Evolutionary conservation across 1,284 basidiomycete species (phyloP), one percentile per base, ranked within the genome.

Genomic region (Trichosporon asahii): DNA sequence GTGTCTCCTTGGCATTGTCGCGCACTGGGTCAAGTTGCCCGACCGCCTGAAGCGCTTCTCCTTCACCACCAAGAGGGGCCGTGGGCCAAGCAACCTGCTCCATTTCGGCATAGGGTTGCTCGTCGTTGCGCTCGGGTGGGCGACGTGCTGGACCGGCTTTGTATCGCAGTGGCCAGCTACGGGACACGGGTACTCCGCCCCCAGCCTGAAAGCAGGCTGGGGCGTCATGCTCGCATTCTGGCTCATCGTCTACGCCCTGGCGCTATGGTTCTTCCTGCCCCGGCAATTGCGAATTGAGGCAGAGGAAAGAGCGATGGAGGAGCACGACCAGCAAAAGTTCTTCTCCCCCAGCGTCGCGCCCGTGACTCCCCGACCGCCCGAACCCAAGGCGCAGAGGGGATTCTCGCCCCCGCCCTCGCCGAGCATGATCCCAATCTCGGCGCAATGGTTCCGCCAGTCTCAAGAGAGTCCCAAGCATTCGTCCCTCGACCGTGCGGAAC

Each of bases 1-100:
- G 79, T 83, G 86, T 72, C 73, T 77, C 1, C 78, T 90, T 9
- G 90, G 90, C 3, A 84, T 85, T 3, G 73, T 89, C 69, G 87
- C 90, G 68, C 90, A 91, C 78, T 87, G 80, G 68, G 74, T 70
- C 70, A 72, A 64, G 68, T n/a, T 25, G 21, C 23, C 46, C 6
- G 53, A 57, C 2, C 27, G 60, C 40, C 64, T 53, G 23, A 67
- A 40, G 14, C 14, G 40, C 11, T 70, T 68, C 29, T 69, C 68
- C 11, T 71, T 76, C 37, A 73, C 73, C 55, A 74, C 75, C 0
- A 68, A 72, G 29, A 73, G 75, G 8, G 79, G 77, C 0, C 68
- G 79, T 53, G 79, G 77, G 4, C 77, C 77, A 11, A 67, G 69
- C 18, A 81, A 80, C 67, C 79, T 74, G 67, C 23, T 78, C 2